Evolutionary conservation across 2,329 filamentous ascomycete species (phyloP).

Genomic region (Xylaria polymorpha): DNA sequence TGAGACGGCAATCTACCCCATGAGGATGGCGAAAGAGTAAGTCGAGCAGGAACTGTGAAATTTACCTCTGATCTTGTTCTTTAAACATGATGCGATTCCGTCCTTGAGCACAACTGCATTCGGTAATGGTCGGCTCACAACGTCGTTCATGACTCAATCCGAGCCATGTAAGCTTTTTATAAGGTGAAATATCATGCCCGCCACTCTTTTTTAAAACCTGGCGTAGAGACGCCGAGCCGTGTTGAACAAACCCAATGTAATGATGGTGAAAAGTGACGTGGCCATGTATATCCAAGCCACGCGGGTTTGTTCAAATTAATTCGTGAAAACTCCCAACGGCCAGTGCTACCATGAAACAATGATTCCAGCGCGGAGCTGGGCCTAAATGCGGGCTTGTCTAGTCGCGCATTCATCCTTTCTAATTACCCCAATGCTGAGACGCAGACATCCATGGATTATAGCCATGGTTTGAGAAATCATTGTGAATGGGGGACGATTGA

Average conservation of each 20-base stretch:
- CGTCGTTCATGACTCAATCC: constrained; percentile 26
- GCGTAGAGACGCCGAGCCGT: constrained; percentile 21
- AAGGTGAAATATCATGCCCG: constrained; percentile 32
- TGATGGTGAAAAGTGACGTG: constrained; percentile 30
- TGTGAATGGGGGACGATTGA: constrained; percentile 43
- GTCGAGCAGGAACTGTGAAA: constrained; percentile 14
- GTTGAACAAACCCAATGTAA: constrained; percentile 32
- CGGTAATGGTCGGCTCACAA: constrained; percentile 27
- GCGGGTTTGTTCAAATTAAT: constrained; percentile 28
- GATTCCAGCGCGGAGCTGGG: constrained; percentile 20
- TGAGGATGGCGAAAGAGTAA: constrained; percentile 4
- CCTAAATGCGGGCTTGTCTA: constrained; percentile 8
- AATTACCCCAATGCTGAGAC: constrained; percentile 48
- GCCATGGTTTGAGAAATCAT: constrained; percentile 43
- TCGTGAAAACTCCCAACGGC: constrained; percentile 26
- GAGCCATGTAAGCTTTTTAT: constrained; percentile 26
- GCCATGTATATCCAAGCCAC: constrained; percentile 27
- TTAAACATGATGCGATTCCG: constrained; percentile 14
- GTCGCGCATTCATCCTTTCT: constrained; percentile 29
- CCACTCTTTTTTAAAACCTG: constrained; percentile 24
- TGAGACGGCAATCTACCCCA: constrained; percentile 16
- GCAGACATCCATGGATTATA: constrained; percentile 47
- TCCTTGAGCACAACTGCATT: constrained; percentile 26
- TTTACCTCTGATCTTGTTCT: constrained; percentile 34
- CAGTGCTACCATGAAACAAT: constrained; percentile 26